Percentiles rank a stretch among this genome's conserved stretches.
Evolutionary conservation across 2,329 filamentous ascomycete genomes (phyloP).

Genomic region (Stachybotrys chartarum): DNA sequence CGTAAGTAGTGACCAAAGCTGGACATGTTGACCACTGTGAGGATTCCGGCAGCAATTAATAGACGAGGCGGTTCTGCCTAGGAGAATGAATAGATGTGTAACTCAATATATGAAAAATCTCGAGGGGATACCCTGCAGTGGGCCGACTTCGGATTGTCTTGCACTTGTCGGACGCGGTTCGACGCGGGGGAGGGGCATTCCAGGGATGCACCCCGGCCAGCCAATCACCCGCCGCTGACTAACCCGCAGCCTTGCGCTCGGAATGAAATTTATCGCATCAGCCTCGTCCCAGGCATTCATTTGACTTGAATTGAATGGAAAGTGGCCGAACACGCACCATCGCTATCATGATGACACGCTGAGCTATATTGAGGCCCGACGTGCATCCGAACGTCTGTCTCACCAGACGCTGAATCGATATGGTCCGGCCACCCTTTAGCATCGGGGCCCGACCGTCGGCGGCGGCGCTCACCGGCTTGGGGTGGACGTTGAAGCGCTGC

Average conservation of each 20-base stretch:
- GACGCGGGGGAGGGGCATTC: slow-evolving; percentile 10
- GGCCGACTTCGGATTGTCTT: slow-evolving; percentile 7
- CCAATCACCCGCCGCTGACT: background rate
- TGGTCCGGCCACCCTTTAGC: background rate
- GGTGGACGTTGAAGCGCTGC: slow-evolving; percentile 2
- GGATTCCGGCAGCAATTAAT: background rate
- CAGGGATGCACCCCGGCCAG: background rate
- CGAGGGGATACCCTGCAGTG: background rate
- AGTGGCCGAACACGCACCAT: background rate
- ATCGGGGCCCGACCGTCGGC: background rate
- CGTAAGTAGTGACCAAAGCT: slow-evolving; percentile 78
- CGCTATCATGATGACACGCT: background rate
- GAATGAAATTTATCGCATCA: background rate
- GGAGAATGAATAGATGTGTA: background rate
- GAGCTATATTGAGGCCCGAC: background rate
- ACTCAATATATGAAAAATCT: background rate
- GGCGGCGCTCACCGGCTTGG: background rate
- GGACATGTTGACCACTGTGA: slow-evolving; percentile 54
- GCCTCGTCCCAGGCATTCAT: background rate
- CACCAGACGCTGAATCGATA: background rate
- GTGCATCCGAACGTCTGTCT: background rate
- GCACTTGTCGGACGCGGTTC: background rate
- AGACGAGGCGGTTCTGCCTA: background rate
- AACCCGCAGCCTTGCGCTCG: background rate
- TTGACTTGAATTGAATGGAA: background rate